Percentiles rank a stretch among this genome's conserved stretches.
Conservation (phyloP, 192 early-diverging fungal genomes). For the Martensiomyces pterosporus region DNA sequence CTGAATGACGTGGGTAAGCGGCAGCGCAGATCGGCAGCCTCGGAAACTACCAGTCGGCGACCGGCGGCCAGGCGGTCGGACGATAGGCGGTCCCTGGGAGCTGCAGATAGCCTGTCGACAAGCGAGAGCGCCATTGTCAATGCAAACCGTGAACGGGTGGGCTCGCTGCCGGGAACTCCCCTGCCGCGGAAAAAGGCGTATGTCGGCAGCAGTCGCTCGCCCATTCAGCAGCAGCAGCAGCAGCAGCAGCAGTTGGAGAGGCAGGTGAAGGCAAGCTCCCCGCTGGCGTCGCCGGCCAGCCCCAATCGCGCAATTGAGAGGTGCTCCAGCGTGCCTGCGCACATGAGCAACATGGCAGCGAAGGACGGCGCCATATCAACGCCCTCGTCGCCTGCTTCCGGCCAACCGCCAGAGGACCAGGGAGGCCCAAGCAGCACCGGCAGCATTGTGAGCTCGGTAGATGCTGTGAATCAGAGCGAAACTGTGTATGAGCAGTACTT, state of each 20-base stretch:
- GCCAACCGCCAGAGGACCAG: not conserved
- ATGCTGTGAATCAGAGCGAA: slow-evolving; percentile 38
- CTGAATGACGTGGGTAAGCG: not conserved
- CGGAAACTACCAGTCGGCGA: no score
- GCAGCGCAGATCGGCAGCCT: not conserved
- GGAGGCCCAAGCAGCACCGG: not conserved
- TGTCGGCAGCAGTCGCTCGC: not conserved
- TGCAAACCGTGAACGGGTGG: slow-evolving; percentile 41
- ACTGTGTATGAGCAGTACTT: slow-evolving; percentile 40
- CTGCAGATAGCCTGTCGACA: not conserved
- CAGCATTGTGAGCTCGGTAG: slow-evolving; percentile 29
- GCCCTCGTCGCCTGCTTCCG: slow-evolving; percentile 1
- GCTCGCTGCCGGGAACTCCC: slow-evolving; percentile 33
- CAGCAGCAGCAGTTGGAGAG: slow-evolving; percentile 2
- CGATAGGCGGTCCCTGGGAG: no score
- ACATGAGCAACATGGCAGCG: not conserved
- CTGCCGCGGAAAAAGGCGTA: slow-evolving; percentile 22
- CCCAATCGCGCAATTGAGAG: slow-evolving; percentile 10
- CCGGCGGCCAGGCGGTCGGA: no score
- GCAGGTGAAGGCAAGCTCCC: not conserved
- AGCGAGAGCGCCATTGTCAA: slow-evolving; percentile 30
- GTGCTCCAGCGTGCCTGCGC: slow-evolving; percentile 15
- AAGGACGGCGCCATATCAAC: not conserved
- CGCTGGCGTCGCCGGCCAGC: not conserved
- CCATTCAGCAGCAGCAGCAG: slow-evolving; percentile 1